Base-by-base conservation (phyloP, 2,329 filamentous ascomycete species). In the Trichoderma breve region DNA sequence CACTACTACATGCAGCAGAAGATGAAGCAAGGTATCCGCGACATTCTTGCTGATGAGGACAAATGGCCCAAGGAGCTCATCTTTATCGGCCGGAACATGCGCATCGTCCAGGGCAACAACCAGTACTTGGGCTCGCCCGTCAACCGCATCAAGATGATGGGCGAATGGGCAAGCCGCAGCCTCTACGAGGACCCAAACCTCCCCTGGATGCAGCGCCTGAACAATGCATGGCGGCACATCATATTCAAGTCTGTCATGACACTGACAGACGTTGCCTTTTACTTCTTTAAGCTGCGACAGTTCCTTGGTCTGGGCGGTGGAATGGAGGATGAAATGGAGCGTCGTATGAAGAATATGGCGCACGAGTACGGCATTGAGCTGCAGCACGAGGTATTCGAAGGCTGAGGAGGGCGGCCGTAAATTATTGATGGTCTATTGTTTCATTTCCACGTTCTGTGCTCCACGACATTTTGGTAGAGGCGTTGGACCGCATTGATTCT, bases 261-360 rank as follows among this genome's bases (percentile, higher is more conserved):
- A 18, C 86, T 88, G 5, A 93, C 90, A 18, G 96, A 98, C 81
- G 79, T 97, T 0, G 89, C 92, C 12, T 99, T 97, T 80, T 97
- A 92, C 80, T 92, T 92, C 76, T 92, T 90, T 76, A 93, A 92
- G 83, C 65, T 97, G 7, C 87, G 90, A 75, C 95, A 98, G 83
- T 87, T 89, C 79, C 79, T 98, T 14, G 93, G 93, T 0, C 81
- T 90, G 3, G 94, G 95, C 0, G 87, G 90, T 11, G 95, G 95
- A 0, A 96, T 98, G 92, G 96, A 98, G 80, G 95, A 98, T 79
- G 94, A 95, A 80, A 90, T 98, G 73, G 96, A 98, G 84, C 88
- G 88, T 78, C 88, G 92, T 76, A 97, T 98, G 94, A 91, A 89
- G 81, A 88, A 87, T 71, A 93, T 98, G 86, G 95, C 95, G 1